Evolutionary conservation across 2,329 filamentous ascomycete genomes (phyloP).

Genomic region (Beauveria scarabaeidicola): DNA sequence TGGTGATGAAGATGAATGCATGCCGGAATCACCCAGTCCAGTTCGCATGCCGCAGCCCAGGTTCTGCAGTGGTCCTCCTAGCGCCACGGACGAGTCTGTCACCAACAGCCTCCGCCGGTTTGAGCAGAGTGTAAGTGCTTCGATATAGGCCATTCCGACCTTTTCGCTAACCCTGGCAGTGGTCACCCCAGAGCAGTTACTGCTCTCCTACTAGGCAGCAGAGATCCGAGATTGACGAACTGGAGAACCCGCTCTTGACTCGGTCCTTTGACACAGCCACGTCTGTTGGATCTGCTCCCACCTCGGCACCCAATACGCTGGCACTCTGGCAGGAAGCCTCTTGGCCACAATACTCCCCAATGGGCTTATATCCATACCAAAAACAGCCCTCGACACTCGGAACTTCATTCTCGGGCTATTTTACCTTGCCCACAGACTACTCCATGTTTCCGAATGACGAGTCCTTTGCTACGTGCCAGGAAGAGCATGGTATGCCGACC

Average conservation of each 20-base stretch:
- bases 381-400: background rate
- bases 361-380: background rate
- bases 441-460: conserved; percentile 2
- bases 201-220: background rate
- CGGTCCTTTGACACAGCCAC: conserved; percentile 5
- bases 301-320: background rate
- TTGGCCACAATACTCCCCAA: background rate
- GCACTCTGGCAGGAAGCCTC: background rate
- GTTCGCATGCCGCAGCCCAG: background rate
- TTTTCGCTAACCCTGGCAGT: background rate
- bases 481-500: background rate
- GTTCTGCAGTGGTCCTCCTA: background rate
- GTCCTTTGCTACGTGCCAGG: background rate
- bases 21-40: conserved; percentile 1
- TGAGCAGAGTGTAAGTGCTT: conserved; percentile 4
- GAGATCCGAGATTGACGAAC: conserved; percentile 1
- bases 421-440: background rate
- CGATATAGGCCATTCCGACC: too few relatives aligned
- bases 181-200: conserved; percentile 7
- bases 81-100: conserved; percentile 4
- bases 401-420: background rate
- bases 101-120: background rate
- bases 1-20: background rate
- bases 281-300: background rate
- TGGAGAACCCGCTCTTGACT: conserved; percentile 5